Evolutionary conservation across 148 eudicot genomes (phyloP).

Genomic region (Rhododendron ferrugineum): DNA sequence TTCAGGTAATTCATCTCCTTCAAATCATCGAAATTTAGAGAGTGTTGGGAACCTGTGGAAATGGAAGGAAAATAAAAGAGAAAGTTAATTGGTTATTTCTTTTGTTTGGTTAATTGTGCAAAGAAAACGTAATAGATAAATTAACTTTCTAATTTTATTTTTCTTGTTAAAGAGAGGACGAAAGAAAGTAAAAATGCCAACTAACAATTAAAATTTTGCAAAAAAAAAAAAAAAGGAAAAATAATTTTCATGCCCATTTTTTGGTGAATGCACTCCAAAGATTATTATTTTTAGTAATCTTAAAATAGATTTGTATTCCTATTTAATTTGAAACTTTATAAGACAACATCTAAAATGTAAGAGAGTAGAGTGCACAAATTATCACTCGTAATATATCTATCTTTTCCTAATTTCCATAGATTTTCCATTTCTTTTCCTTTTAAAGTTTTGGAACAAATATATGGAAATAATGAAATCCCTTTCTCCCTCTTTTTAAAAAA

Average conservation of each 20-base stretch:
- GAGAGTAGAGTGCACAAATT: not conserved
- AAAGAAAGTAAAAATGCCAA: not conserved
- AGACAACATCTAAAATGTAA: not conserved
- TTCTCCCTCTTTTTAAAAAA: too few relatives aligned
- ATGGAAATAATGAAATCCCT: too few relatives aligned
- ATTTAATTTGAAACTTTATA: too few relatives aligned
- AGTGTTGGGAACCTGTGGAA: not conserved
- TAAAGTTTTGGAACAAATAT: too few relatives aligned
- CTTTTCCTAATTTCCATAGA: too few relatives aligned
- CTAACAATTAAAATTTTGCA: not conserved
- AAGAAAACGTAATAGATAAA: not conserved
- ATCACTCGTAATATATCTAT: too few relatives aligned
- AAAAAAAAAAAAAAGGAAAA: too few relatives aligned
- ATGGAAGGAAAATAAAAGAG: not conserved
- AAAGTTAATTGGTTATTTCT: not conserved
- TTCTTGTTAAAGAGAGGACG: not conserved
- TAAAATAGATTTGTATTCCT: not conserved
- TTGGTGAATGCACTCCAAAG: not conserved
- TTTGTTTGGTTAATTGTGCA: not conserved
- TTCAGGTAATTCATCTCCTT: slow-evolving; percentile 52
- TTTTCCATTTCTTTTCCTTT: too few relatives aligned
- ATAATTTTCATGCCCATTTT: too few relatives aligned
- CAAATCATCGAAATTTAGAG: slow-evolving; percentile 33
- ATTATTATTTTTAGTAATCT: too few relatives aligned
- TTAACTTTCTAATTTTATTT: too few relatives aligned